A percentile compares a stretch with the other conserved stretches of the same genome.
Evolutionary conservation across 352 stramenopile genomes (phyloP).

Genomic region (Phytophthora lateralis): DNA sequence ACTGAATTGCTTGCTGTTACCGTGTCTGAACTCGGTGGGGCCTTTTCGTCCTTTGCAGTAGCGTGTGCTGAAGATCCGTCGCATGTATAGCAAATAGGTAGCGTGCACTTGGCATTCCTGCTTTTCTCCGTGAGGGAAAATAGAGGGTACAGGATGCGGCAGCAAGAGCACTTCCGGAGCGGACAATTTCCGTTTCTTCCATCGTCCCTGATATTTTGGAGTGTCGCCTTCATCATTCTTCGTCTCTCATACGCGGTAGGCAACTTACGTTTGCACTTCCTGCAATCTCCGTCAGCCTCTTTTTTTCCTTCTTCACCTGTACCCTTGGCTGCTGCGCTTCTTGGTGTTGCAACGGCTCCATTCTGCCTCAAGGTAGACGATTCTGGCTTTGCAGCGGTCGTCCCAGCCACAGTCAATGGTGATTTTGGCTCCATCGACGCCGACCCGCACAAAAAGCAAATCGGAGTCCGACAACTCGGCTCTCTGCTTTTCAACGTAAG

Average conservation of each 20-base stretch:
- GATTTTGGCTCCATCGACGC: neutral
- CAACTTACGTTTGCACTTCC: conserved; percentile 9
- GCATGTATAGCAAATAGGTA: conserved; percentile 9
- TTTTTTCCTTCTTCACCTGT: neutral
- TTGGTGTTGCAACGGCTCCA: neutral
- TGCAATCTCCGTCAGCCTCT: conserved; percentile 1
- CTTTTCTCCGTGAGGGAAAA: conserved; percentile 6
- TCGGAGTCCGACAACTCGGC: neutral
- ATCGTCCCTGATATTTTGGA: conserved; percentile 5
- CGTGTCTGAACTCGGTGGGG: neutral
- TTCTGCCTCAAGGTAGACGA: neutral
- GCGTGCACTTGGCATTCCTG: conserved; percentile 1
- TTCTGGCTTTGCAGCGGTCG: neutral
- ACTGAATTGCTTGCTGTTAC: neutral
- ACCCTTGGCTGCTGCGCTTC: neutral
- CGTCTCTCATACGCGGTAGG: neutral
- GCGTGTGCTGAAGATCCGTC: neutral
- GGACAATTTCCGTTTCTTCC: neutral
- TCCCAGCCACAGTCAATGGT: neutral
- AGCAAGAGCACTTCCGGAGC: conserved; percentile 15
- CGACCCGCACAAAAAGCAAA: conserved; percentile 6
- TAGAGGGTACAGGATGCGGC: conserved; percentile 11
- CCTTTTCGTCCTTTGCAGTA: neutral
- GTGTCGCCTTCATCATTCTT: conserved; percentile 4
- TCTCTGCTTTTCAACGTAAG: conserved; percentile 7